A percentile compares a stretch with the other conserved stretches of the same genome.
Evolutionary conservation across 1,284 basidiomycete genomes (phyloP).

Genomic region (Trametes pubescens): DNA sequence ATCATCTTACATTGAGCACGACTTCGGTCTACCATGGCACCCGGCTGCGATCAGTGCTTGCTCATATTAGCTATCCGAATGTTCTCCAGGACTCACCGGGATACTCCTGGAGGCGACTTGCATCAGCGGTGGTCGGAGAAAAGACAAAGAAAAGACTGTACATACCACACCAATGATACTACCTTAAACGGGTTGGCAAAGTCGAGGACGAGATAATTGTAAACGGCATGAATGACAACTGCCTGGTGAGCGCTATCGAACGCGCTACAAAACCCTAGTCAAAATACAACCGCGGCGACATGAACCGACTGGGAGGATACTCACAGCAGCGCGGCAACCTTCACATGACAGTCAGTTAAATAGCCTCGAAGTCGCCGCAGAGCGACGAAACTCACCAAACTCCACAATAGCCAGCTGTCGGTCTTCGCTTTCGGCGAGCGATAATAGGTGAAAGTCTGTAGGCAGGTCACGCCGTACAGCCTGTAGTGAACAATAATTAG

Average conservation of each 20-base stretch:
- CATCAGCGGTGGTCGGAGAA: neutral
- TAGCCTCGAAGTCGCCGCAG: too few relatives aligned
- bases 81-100: neutral
- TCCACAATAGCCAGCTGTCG: neutral
- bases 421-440: conserved; percentile 7
- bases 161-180: conserved; percentile 3
- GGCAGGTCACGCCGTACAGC: conserved; percentile 18
- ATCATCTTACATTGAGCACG: conserved; percentile 9
- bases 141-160: neutral
- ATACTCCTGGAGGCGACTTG: neutral
- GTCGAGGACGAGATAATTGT: conserved; percentile 13
- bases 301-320: too few relatives aligned
- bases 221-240: conserved; percentile 10
- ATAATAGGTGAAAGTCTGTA: conserved; percentile 16
- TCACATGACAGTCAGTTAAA: too few relatives aligned
- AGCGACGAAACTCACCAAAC: neutral
- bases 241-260: conserved; percentile 18
- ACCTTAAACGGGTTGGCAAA: conserved; percentile 11
- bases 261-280: too few relatives aligned
- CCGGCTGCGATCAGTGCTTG: neutral
- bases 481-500: neutral
- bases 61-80: too few relatives aligned
- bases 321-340: conserved; percentile 9
- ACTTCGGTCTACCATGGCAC: conserved; percentile 8
- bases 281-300: too few relatives aligned